These are phyloP conservation scores for Pseudevernia furfuracea DNA, from an alignment of 495 filamentous ascomycete genomes.

Conservation along the genomic window DNA sequence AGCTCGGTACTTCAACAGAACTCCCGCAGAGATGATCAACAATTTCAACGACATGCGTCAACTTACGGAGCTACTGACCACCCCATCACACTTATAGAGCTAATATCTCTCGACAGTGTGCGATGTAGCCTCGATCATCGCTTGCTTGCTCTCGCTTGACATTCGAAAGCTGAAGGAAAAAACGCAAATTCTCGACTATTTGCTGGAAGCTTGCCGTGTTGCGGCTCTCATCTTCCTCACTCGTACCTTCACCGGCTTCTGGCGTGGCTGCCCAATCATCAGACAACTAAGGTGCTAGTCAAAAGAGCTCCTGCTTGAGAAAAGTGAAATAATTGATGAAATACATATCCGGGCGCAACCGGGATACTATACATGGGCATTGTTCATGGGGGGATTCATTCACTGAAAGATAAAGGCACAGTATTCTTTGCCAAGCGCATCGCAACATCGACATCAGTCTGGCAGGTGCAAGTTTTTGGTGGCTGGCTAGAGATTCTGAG, in stretches of 20 bases:
- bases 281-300: background rate
- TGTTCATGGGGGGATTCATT: background rate
- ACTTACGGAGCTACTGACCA: background rate
- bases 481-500: background rate
- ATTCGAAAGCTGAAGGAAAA: background rate
- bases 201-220: background rate
- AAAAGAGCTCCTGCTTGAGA: background rate
- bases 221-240: constrained; percentile 4
- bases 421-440: background rate
- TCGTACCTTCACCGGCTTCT: background rate
- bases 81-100: background rate
- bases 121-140: background rate
- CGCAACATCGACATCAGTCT: background rate
- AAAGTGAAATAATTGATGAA: too few relatives aligned
- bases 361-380: background rate
- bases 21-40: background rate
- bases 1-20: background rate
- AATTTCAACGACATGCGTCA: constrained; percentile 1
- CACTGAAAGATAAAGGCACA: background rate
- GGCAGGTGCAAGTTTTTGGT: background rate
- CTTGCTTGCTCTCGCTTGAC: background rate
- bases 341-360: background rate
- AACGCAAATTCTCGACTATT: background rate
- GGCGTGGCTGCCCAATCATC: background rate
- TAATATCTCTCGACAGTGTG: background rate